Evolutionary conservation across 208 protist genomes (phyloP), one percentile per base, ranked within the genome.

Genomic region (Wallacemonas sp.): DNA sequence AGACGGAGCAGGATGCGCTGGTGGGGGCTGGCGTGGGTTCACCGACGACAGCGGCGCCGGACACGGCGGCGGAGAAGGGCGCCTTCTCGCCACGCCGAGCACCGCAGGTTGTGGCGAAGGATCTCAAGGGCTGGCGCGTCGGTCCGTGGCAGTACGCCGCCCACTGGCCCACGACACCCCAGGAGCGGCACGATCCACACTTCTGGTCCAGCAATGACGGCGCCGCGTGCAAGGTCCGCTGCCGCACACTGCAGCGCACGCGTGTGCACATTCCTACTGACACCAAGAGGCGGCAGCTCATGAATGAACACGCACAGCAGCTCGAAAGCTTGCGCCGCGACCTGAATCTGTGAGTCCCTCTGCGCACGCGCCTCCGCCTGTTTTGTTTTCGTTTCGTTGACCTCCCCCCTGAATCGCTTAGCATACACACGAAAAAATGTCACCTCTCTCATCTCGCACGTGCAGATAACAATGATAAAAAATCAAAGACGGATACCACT

Each of bases 141-240:
- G 85, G 85, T 2, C 65, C 74, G 39, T 91, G 85, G 85, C 45
- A 65, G 74, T 91, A 91, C 61, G 76, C 85, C 1, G 50, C 44
- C 18, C 82, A 76, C 32, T 91, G 85, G 85, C 85, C 81, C 1
- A 79, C 74, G 18, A 61, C 39, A 8, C 41, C 32, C 29, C 70
- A 79, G 66, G 67, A 75, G 62, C 26, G 55, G 42, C 2, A 65
- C 2, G 63, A 62, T 18, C 52, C 26, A 1, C 75, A 73, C 71
- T 20, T 70, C 22, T 91, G 81, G 85, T 74, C 68, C 29, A 7
- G 36, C 1, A 52, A 54, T 0, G 77, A 74, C 10, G 25, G 57
- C 33, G 25, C 54, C 0, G 44, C 45, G 22, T 63, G 63, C 12
- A 70, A 54, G 26, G 83, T 86, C 22, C 79, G 86, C 2, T 72